These are phyloP conservation scores for Penicillium oxalicum DNA, from an alignment of 2,329 filamentous ascomycete species.

Conservation along the genomic window DNA sequence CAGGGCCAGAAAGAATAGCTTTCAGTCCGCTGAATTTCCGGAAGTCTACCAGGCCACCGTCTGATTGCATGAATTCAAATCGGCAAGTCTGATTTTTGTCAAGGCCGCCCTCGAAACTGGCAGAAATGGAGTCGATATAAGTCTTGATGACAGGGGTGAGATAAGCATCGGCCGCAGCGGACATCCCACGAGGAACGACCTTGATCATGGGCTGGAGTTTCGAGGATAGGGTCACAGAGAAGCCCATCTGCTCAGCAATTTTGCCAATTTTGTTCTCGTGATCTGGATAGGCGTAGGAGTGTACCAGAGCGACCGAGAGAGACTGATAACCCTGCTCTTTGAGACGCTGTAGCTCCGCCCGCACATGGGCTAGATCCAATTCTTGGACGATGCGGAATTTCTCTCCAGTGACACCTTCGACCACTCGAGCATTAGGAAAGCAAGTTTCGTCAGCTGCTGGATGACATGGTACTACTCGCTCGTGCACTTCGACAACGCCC, in stretches of 20 bases:
- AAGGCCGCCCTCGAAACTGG: conserved; percentile 73
- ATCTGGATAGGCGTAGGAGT: conserved; percentile 81
- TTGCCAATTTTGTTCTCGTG: conserved; percentile 76
- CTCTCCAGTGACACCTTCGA: conserved; percentile 56
- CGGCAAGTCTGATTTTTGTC: conserved; percentile 65
- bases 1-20: conserved; percentile 83
- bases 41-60: conserved; percentile 60
- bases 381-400: conserved; percentile 63
- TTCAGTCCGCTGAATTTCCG: conserved; percentile 71
- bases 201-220: conserved; percentile 84
- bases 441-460: conserved; percentile 58
- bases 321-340: conserved; percentile 66
- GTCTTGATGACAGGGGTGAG: conserved; percentile 72
- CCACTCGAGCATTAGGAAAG: conserved; percentile 59
- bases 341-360: conserved; percentile 58
- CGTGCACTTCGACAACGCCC: conserved; percentile 76
- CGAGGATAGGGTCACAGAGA: conserved; percentile 70
- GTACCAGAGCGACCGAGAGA: conserved; percentile 81
- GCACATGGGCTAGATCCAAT: conserved; percentile 50
- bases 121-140: conserved; percentile 53
- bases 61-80: conserved; percentile 96
- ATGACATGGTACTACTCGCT: conserved; percentile 73
- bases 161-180: conserved; percentile 73
- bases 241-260: conserved; percentile 73
- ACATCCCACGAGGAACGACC: conserved; percentile 69